A percentile compares a stretch with the other conserved stretches of the same genome.
phyloP scores from a whole-genome alignment of 1,284 basidiomycete genomes.

The Lentinus polychrous region DNA sequence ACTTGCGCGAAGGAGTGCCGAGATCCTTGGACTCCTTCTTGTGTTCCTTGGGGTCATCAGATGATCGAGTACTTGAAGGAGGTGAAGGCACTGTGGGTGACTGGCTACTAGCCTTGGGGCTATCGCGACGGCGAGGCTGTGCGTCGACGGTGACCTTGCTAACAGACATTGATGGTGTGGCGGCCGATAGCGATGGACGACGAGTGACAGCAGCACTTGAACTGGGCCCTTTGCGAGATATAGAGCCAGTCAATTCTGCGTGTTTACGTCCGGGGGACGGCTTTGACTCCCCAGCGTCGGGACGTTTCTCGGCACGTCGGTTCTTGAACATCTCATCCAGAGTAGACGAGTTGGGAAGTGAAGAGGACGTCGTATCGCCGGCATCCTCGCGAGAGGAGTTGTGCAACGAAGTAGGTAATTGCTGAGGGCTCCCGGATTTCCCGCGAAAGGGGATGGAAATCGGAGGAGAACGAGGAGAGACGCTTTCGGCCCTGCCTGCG shows the following conservation, averaged over 20 bases:
- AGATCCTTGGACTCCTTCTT: conserved; percentile 10
- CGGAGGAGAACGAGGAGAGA: conserved; percentile 22
- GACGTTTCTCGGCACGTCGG: conserved; percentile 49
- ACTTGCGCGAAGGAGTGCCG: conserved; percentile 14
- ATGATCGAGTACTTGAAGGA: conserved; percentile 6
- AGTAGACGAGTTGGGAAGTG: conserved; percentile 29
- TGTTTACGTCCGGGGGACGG: conserved; percentile 56
- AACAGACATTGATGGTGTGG: conserved; percentile 25
- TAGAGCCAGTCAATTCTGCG: conserved; percentile 43
- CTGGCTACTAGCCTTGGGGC: background rate
- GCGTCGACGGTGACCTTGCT: conserved; percentile 20
- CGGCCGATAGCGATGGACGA: conserved; percentile 43
- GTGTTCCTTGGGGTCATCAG: conserved; percentile 10
- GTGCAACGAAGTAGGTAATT: conserved; percentile 29
- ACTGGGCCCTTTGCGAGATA: conserved; percentile 35
- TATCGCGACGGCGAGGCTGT: conserved; percentile 23
- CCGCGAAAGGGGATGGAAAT: conserved; percentile 31
- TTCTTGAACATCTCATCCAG: conserved; percentile 36
- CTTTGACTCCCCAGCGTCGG: conserved; percentile 26
- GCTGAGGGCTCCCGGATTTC: conserved; percentile 42
- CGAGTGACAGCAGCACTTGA: conserved; percentile 19
- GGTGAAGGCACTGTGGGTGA: conserved; percentile 1
- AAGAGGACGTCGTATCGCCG: conserved; percentile 26
- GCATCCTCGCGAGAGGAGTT: conserved; percentile 34
- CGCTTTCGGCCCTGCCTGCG: conserved; percentile 19